Base-by-base conservation (phyloP, 208 protist species). In the Crithidia fasciculata region DNA sequence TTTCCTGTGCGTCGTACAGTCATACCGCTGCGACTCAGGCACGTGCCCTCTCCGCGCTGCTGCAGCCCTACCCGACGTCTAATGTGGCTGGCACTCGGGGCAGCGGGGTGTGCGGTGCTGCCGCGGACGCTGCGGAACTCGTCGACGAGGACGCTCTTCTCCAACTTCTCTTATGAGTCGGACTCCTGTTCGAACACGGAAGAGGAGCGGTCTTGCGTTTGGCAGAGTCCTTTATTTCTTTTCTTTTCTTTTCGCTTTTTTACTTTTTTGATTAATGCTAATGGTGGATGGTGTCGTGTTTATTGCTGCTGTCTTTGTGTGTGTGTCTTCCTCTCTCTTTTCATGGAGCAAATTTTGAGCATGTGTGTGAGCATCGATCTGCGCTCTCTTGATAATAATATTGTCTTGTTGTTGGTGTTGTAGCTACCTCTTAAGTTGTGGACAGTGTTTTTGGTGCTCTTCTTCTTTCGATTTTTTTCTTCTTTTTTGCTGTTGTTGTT, bases 111-210 rank as follows among this genome's bases (percentile, higher is more conserved):
- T 8, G 37, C 28, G 47, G 43, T 55, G 61, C 7, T 55, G 61
- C 7, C 43, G 61, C 10, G 1, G 16, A 39, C 2, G 28, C 43
- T 55, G 61, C 47, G 45, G 61, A 55, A 4, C 19, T 28, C 2
- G 28, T 8, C 10, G 61, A 66, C 15, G 61, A 66, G 55, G 47
- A 53, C 43, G 61, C 61, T 6, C 19, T 66, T 53, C 47, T 66
- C 10, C 15, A 66, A 37, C 61, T 66, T 19, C 28, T 66, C 8
- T n/a, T 66, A 4, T 41, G 47, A 55, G 5, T 8, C 4, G 8
- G 18, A 37, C 15, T 10, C 39, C 59, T 16, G 8, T 39, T 3
- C 15, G 28, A 39, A 49, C 45, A 49, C 45, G 12, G 9, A 13
- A 49, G 12, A 49, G 45, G 45, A 49, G 45, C 45, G 2, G 9